Conservation (phyloP, 345 rosid species). For the Euphorbia pulcherrima region DNA sequence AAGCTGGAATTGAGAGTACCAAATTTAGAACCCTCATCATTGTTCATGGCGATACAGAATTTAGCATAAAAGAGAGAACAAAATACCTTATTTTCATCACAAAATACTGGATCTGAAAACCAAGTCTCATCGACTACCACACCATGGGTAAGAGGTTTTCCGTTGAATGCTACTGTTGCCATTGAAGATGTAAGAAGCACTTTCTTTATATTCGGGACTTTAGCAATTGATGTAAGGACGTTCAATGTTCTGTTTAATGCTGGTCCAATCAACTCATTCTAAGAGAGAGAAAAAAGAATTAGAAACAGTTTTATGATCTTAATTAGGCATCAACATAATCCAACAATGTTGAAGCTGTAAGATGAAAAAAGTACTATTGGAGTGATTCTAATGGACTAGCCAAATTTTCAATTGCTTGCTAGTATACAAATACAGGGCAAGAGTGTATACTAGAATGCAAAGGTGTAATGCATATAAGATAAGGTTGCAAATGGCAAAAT, state of each 20-base stretch:
- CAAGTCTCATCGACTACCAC: constrained; percentile 21
- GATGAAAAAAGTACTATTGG: too few relatives aligned
- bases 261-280: constrained; percentile 11
- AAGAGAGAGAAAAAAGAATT: background rate
- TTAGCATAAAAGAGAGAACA: background rate
- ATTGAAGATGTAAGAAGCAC: constrained; percentile 22
- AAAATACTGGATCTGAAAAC: constrained; percentile 16
- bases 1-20: background rate
- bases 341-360: too few relatives aligned
- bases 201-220: constrained; percentile 12
- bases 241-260: constrained; percentile 16
- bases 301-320: background rate
- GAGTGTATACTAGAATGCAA: too few relatives aligned
- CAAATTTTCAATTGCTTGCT: too few relatives aligned
- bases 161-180: constrained; percentile 8
- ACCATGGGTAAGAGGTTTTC: constrained; percentile 16
- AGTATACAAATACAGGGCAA: too few relatives aligned
- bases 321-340: background rate
- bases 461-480: too few relatives aligned
- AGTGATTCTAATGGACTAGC: too few relatives aligned
- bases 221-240: constrained; percentile 16
- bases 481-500: background rate
- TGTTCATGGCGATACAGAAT: background rate
- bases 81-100: constrained; percentile 4
- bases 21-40: background rate